Conservation (phyloP, 164 flowering plant species). For the Sedum album region DNA sequence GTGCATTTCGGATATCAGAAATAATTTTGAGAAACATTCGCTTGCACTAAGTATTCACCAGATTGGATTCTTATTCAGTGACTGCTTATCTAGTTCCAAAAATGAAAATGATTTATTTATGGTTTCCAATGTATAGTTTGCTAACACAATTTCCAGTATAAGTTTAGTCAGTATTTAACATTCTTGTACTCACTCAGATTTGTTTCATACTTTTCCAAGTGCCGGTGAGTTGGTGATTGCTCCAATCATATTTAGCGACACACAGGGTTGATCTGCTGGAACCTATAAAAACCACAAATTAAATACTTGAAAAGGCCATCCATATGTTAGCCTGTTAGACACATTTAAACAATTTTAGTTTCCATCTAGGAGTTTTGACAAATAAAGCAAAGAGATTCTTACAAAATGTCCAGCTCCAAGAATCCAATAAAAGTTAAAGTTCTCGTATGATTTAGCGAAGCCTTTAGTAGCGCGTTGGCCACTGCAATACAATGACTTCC, state of each 20-base stretch:
- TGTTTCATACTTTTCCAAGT: not conserved
- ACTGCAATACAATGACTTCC: constrained; percentile 44
- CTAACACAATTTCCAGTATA: too few relatives aligned
- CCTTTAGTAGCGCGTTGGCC: constrained; percentile 30
- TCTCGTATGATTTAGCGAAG: constrained; percentile 54
- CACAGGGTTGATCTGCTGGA: not conserved
- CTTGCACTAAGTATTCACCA: too few relatives aligned
- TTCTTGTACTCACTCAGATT: not conserved
- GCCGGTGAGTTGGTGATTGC: not conserved
- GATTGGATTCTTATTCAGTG: too few relatives aligned
- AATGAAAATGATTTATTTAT: too few relatives aligned
- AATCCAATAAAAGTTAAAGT: constrained; percentile 67
- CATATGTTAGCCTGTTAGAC: not conserved
- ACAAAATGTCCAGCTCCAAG: constrained; percentile 83
- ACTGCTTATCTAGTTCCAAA: too few relatives aligned
- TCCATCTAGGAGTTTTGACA: too few relatives aligned
- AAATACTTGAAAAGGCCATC: not conserved
- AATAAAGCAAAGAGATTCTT: constrained; percentile 12
- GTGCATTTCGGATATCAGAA: too few relatives aligned
- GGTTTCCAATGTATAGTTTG: too few relatives aligned
- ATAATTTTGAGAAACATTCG: too few relatives aligned
- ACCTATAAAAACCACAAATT: not conserved
- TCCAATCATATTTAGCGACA: not conserved
- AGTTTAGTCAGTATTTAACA: too few relatives aligned
- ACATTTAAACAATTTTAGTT: too few relatives aligned